A percentile compares a stretch with the other conserved stretches of the same genome.
These are phyloP conservation scores for Spathaspora sp. DNA, from an alignment of 805 yeast species.

Conservation along the genomic window DNA sequence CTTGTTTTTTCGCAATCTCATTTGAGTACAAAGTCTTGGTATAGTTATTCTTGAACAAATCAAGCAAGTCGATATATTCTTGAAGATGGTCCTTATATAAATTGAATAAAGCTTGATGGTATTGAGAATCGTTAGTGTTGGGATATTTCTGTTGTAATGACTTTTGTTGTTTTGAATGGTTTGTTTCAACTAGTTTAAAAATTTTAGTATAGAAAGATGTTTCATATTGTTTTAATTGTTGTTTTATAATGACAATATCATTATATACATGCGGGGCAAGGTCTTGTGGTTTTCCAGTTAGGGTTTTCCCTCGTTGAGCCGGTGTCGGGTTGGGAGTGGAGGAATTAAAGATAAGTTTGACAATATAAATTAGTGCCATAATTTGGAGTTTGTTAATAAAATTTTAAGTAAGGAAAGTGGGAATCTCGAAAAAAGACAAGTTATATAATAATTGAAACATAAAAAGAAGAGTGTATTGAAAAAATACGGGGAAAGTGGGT, in stretches of 20 bases:
- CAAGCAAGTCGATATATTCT: conserved; percentile 18
- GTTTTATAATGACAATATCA: conserved; percentile 18
- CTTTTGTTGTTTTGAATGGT: conserved; percentile 15
- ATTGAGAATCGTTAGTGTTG: conserved; percentile 8
- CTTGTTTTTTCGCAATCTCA: background rate
- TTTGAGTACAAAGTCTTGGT: conserved; percentile 17
- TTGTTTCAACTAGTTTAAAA: conserved; percentile 16
- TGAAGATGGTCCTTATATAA: conserved; percentile 15
- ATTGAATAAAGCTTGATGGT: conserved; percentile 14
- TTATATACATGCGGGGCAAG: conserved; percentile 18
- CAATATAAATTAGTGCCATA: conserved; percentile 2
- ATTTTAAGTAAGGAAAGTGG: background rate
- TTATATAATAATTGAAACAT: background rate
- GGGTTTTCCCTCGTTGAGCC: conserved; percentile 4
- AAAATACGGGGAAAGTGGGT: background rate
- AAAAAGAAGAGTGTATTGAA: background rate
- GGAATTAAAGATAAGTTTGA: conserved; percentile 1
- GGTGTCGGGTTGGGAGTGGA: conserved; percentile 3
- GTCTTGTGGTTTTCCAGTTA: conserved; percentile 15
- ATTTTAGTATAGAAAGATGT: conserved; percentile 20
- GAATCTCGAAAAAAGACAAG: background rate
- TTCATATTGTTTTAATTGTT: conserved; percentile 20
- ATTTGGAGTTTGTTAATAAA: background rate
- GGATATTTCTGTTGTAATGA: conserved; percentile 7
- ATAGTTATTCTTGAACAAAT: conserved; percentile 20